Percentiles rank a stretch among this genome's conserved stretches.
Conservation (phyloP, 495 filamentous ascomycete species). For the Penicillium nucicola region DNA sequence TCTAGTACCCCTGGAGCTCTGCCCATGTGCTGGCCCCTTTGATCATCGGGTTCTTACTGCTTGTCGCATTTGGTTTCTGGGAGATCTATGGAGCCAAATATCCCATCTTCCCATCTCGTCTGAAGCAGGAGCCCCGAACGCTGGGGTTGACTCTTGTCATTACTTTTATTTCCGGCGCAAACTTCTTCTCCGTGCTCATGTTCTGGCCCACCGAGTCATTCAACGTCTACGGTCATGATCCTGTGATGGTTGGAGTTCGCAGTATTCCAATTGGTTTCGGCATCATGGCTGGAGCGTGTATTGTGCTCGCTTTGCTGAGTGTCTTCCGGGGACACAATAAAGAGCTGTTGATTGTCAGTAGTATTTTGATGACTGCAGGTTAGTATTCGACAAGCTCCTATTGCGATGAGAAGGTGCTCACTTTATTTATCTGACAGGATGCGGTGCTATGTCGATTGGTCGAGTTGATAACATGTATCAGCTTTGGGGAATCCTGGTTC, state of each 20-base stretch:
- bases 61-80: conserved; percentile 58
- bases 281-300: conserved; percentile 59
- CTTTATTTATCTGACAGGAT: conserved; percentile 35
- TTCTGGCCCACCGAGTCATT: conserved; percentile 74
- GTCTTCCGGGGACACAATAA: conserved; percentile 60
- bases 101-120: conserved; percentile 63
- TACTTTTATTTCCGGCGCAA: conserved; percentile 70
- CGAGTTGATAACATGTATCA: conserved; percentile 55
- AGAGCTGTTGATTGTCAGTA: conserved; percentile 59
- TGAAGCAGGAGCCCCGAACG: conserved; percentile 62
- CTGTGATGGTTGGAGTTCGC: conserved; percentile 62
- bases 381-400: conserved; percentile 7
- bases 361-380: conserved; percentile 67
- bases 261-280: conserved; percentile 64
- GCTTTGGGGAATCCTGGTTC: conserved; percentile 59
- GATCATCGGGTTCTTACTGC: conserved; percentile 50
- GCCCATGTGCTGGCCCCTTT: conserved; percentile 59
- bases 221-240: conserved; percentile 71
- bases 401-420: conserved; percentile 5
- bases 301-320: conserved; percentile 60
- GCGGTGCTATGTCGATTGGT: conserved; percentile 57
- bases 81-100: conserved; percentile 57
- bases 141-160: conserved; percentile 64
- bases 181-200: conserved; percentile 72
- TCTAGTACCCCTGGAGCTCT: conserved; percentile 55